A percentile compares a stretch with the other conserved stretches of the same genome.
These are phyloP conservation scores for Cucurbita argyrosperma DNA, from an alignment of 306 rosid genomes.

Conservation along the genomic window DNA sequence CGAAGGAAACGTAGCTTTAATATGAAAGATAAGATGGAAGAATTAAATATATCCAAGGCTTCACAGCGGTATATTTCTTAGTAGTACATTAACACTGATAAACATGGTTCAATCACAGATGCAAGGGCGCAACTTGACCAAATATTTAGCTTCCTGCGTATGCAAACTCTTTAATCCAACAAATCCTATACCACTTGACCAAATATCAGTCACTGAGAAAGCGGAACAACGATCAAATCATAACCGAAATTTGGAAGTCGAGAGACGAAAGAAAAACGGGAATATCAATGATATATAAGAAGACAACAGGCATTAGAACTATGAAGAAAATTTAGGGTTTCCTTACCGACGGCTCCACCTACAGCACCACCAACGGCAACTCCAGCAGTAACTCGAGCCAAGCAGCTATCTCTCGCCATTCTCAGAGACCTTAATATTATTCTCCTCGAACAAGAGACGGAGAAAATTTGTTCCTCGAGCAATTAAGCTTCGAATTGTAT, in stretches of 20 bases:
- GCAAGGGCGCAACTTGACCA: not conserved
- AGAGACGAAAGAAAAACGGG: not conserved
- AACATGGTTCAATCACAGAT: not conserved
- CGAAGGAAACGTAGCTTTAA: not conserved
- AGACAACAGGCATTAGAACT: not conserved
- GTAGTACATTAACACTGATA: not conserved
- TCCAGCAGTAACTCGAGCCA: slow-evolving; percentile 52
- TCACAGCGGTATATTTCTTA: not conserved
- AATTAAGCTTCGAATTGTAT: not conserved
- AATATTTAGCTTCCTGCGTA: not conserved
- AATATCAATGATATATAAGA: not conserved
- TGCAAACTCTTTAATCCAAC: not conserved
- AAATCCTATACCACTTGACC: not conserved
- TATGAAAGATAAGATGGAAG: not conserved
- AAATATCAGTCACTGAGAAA: not conserved
- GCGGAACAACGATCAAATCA: not conserved
- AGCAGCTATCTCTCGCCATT: slow-evolving; percentile 70
- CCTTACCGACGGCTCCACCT: slow-evolving; percentile 58
- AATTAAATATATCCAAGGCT: not conserved
- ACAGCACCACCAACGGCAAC: slow-evolving; percentile 64
- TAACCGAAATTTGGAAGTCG: not conserved
- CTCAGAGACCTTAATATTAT: not conserved
- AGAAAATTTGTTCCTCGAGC: not conserved
- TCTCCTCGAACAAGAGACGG: not conserved
- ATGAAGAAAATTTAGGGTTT: not conserved